Conservation (phyloP, 2,329 filamentous ascomycete species). For the Fusarium pseudoanthophilum region DNA sequence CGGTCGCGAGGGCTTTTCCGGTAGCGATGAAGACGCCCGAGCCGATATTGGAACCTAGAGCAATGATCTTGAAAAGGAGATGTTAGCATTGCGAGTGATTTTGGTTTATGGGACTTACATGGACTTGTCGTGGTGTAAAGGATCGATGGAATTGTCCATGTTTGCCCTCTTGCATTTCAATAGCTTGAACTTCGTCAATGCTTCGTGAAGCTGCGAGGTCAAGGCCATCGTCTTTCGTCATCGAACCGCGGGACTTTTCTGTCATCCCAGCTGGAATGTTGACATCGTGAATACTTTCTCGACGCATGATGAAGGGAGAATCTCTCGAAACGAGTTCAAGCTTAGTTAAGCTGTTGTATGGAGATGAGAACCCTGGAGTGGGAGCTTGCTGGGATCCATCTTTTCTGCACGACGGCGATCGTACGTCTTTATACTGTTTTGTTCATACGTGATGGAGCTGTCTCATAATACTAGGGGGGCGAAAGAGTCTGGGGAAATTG, state of each 20-base stretch:
- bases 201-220: slow-evolving; percentile 7
- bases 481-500: not conserved
- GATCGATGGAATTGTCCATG: slow-evolving; percentile 37
- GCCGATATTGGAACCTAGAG: slow-evolving; percentile 34
- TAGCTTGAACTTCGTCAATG: slow-evolving; percentile 10
- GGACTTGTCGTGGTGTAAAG: slow-evolving; percentile 35
- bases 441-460: not conserved
- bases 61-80: slow-evolving; percentile 12
- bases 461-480: not conserved
- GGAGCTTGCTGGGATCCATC: not conserved
- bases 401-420: not conserved
- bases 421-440: slow-evolving; percentile 6
- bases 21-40: slow-evolving; percentile 35
- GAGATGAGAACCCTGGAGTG: not conserved
- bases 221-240: slow-evolving; percentile 17
- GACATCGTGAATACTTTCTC: slow-evolving; percentile 20
- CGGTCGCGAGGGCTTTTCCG: slow-evolving; percentile 30
- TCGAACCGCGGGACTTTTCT: slow-evolving; percentile 16
- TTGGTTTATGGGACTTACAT: slow-evolving; percentile 9
- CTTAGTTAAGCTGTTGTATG: not conserved
- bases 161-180: slow-evolving; percentile 17
- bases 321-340: not conserved
- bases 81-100: not conserved
- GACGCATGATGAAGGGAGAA: slow-evolving; percentile 9
- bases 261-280: not conserved